Conservation (phyloP, 2,329 filamentous ascomycete species). For the Epichloe typhina region DNA sequence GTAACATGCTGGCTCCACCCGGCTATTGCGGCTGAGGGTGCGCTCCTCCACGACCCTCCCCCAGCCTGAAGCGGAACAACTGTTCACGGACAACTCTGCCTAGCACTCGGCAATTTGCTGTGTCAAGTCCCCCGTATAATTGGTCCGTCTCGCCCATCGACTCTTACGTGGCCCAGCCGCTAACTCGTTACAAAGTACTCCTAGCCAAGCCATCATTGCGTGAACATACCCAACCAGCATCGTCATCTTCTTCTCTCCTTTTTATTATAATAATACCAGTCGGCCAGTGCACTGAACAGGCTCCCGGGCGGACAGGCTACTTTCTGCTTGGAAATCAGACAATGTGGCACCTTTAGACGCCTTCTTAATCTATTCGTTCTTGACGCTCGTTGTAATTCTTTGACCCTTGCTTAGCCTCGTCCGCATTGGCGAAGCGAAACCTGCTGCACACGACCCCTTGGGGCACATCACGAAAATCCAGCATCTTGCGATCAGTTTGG, state of each 20-base stretch:
- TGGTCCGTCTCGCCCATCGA: not conserved
- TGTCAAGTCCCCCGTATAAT: too few relatives aligned
- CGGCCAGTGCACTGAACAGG: not conserved
- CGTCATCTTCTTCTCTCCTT: not conserved
- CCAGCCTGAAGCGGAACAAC: too few relatives aligned
- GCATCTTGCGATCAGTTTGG: not conserved
- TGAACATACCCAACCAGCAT: not conserved
- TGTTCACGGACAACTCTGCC: too few relatives aligned
- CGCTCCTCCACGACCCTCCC: too few relatives aligned
- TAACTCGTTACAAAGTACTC: not conserved
- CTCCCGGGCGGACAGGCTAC: not conserved
- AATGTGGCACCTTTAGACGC: constrained; percentile 1
- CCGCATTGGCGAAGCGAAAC: not conserved
- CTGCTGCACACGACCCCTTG: not conserved
- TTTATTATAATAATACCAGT: not conserved
- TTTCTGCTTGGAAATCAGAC: not conserved
- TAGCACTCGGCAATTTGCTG: too few relatives aligned
- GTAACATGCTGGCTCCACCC: too few relatives aligned
- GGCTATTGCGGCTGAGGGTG: too few relatives aligned
- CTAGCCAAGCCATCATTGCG: not conserved
- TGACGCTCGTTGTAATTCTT: not conserved
- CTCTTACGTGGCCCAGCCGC: not conserved
- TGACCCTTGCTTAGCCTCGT: not conserved
- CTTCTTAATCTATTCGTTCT: not conserved
- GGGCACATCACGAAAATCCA: not conserved